phyloP scores from a whole-genome alignment of 768 basidiomycete species.

The Xerocomellus dryophilus region DNA sequence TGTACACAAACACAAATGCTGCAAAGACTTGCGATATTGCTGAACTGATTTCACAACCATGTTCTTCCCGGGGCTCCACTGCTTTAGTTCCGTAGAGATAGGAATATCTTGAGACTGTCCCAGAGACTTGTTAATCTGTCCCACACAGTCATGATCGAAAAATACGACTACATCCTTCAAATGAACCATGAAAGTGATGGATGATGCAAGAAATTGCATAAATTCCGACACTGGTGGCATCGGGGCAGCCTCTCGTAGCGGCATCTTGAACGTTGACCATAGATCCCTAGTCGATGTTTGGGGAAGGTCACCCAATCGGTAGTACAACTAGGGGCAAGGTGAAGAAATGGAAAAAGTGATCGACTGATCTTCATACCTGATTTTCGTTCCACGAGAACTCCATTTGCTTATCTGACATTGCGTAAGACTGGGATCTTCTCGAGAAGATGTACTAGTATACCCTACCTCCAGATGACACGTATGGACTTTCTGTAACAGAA shows the following conservation, averaged over 20 bases:
- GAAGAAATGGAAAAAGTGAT: background rate
- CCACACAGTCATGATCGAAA: conserved; percentile 69
- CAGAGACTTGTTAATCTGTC: conserved; percentile 57
- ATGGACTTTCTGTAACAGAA: conserved; percentile 75
- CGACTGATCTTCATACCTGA: background rate
- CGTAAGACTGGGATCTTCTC: background rate
- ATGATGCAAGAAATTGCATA: conserved; percentile 83
- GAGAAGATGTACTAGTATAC: background rate
- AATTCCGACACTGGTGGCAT: conserved; percentile 81
- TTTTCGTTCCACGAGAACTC: background rate
- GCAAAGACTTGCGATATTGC: background rate
- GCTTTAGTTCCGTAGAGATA: conserved; percentile 53
- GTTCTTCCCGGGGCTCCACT: conserved; percentile 49
- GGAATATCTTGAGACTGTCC: conserved; percentile 45
- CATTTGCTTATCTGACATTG: background rate
- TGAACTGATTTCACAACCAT: conserved; percentile 54
- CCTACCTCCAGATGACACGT: conserved; percentile 69
- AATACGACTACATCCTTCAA: conserved; percentile 72
- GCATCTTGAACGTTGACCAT: conserved; percentile 89
- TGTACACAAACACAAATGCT: background rate
- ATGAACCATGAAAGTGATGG: conserved; percentile 86
- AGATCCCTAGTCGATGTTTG: conserved; percentile 17
- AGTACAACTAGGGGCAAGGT: background rate
- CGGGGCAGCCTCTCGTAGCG: conserved; percentile 68
- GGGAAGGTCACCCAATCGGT: background rate